Evolutionary conservation across 257 asterid species (phyloP).

Genomic region (Lantana camara): DNA sequence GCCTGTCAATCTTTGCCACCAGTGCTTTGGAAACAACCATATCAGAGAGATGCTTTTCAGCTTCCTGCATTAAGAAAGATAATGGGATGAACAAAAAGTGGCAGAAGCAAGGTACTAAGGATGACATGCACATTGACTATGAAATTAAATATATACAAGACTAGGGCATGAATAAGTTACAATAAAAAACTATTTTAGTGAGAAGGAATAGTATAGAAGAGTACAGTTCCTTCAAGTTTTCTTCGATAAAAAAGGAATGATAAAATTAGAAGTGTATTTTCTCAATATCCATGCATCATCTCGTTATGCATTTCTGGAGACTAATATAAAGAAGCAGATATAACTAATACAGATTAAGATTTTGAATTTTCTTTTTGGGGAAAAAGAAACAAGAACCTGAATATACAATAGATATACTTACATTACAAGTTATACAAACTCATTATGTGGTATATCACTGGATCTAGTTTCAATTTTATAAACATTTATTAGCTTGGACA

Average conservation of each 20-base stretch:
- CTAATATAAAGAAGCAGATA: neutral
- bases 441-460: neutral
- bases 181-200: too few species aligned
- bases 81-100: neutral
- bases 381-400: neutral
- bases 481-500: neutral
- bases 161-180: too few species aligned
- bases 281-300: neutral
- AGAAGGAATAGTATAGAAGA: too few species aligned
- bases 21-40: constrained; percentile 95
- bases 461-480: neutral
- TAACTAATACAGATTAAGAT: neutral
- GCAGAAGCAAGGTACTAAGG: neutral
- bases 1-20: constrained; percentile 88
- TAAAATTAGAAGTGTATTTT: neutral
- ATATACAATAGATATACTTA: too few species aligned
- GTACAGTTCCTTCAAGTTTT: too few species aligned
- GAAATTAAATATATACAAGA: too few species aligned
- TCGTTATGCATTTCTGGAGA: neutral
- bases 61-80: constrained; percentile 50
- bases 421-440: neutral
- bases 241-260: neutral
- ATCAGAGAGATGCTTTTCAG: constrained; percentile 90
- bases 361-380: neutral
- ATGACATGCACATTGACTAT: neutral